Conservation (phyloP, 768 basidiomycete species). For the Butyriboletus loyo region DNA sequence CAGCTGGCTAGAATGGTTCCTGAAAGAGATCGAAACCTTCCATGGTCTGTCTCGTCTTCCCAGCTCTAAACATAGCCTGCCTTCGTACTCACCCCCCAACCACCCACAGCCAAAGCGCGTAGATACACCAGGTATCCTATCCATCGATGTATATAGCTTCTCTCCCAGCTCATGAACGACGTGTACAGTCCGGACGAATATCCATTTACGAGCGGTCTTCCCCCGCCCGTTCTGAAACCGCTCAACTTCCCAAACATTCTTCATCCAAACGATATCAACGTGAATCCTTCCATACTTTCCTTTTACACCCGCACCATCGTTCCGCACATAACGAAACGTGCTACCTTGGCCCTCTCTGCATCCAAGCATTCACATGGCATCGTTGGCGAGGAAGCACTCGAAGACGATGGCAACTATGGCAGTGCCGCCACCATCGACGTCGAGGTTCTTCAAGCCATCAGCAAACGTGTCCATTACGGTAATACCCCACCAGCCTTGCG, state of each 20-base stretch:
- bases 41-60: slow-evolving; percentile 64
- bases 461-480: slow-evolving; percentile 98
- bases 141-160: neutral
- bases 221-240: slow-evolving; percentile 74
- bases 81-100: neutral
- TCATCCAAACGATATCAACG: slow-evolving; percentile 77
- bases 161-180: neutral
- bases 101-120: slow-evolving; percentile 77
- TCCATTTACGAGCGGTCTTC: slow-evolving; percentile 84
- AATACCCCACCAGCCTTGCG: slow-evolving; percentile 27
- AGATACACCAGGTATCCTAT: slow-evolving; percentile 80
- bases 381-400: slow-evolving; percentile 62
- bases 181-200: slow-evolving; percentile 91
- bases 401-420: slow-evolving; percentile 98
- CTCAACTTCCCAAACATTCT: slow-evolving; percentile 75
- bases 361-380: slow-evolving; percentile 67
- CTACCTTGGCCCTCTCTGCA: slow-evolving; percentile 63
- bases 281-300: slow-evolving; percentile 78
- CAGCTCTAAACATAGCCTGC: neutral
- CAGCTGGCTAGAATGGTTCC: slow-evolving; percentile 97
- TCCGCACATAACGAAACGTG: slow-evolving; percentile 78
- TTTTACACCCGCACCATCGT: slow-evolving; percentile 91
- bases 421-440: slow-evolving; percentile 93
- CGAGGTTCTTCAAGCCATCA: slow-evolving; percentile 96
- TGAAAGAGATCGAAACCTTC: slow-evolving; percentile 91